Base-by-base conservation (phyloP, 208 protist species). In the Wallacemonas sp. region DNA sequence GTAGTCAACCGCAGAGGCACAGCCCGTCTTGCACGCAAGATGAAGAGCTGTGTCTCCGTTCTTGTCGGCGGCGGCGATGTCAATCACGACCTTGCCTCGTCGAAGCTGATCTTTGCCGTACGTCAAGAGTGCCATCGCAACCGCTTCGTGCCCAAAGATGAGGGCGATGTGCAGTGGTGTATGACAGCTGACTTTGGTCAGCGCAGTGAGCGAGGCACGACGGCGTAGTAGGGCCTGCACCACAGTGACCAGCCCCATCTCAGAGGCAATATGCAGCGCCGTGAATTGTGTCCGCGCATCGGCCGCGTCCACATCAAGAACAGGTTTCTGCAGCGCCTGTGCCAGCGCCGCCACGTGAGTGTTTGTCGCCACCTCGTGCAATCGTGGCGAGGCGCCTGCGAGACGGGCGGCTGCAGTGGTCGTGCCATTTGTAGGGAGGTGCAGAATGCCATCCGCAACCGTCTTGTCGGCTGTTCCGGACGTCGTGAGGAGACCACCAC, bases 261-360 rank as follows among this genome's bases (percentile, higher is more conserved):
- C 84, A 46, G 84, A 91, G 36, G 88, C 88, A n/a, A 94, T 74
- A 53, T 94, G 88, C 38, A 94, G 73, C n/a, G 88, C 75, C 0
- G 75, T 88, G 62, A 77, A 80, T 17, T 88, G 77, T 0, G 88
- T 80, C 11, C 83, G 79, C 24, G 80, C 72, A 55, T 94, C 84
- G 19, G 77, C 65, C n/a, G 73, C 78, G 66, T 90, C 78, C n/a
- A 91, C 76, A 63, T 91, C 74, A 34, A 94, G 68, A n/a, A 72
- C 59, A 3, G 70, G 79, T 69, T 66, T 79, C 12, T 47, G 26
- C n/a, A 30, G 30, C 0, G 47, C 9, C 1, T 73, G 26, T 1
- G 45, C 21, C 5, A 31, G 12, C 17, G 42, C 21, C n/a, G 28
- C 19, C 21, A 30, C 19, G 26, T 36, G n/a, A n/a, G n/a, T n/a